These are phyloP conservation scores for Moesziomyces antarcticus DNA, from an alignment of 1,284 basidiomycete species.

Conservation along the genomic window DNA sequence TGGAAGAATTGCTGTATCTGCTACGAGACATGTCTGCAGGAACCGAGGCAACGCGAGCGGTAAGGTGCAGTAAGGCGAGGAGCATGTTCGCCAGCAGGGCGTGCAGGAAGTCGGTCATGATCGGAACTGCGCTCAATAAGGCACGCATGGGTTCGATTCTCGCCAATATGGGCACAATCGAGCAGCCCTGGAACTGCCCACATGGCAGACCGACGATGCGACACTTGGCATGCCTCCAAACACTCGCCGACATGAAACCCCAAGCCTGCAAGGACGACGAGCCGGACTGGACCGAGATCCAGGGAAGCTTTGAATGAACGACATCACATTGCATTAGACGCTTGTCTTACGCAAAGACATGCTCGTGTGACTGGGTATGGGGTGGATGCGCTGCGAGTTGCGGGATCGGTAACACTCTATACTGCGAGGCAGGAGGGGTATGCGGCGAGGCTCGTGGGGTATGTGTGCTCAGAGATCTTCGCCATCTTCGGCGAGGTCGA, in stretches of 20 bases:
- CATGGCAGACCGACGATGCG: slow-evolving; percentile 97
- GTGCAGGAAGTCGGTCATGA: slow-evolving; percentile 95
- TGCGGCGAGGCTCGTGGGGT: no score
- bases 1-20: slow-evolving; percentile 91
- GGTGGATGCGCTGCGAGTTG: neutral
- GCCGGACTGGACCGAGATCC: slow-evolving; percentile 18
- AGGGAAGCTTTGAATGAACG: slow-evolving; percentile 2
- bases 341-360: neutral
- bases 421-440: neutral
- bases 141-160: slow-evolving; percentile 84
- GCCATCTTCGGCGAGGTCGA: slow-evolving; percentile 8
- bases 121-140: slow-evolving; percentile 83
- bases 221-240: slow-evolving; percentile 54
- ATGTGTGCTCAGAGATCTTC: slow-evolving; percentile 22
- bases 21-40: slow-evolving; percentile 81
- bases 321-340: neutral
- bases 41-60: slow-evolving; percentile 72
- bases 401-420: neutral
- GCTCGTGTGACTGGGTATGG: neutral
- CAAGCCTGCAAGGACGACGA: slow-evolving; percentile 5
- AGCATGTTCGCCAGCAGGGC: slow-evolving; percentile 97
- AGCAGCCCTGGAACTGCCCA: slow-evolving; percentile 97
- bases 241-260: slow-evolving; percentile 2
- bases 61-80: slow-evolving; percentile 90
- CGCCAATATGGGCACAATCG: slow-evolving; percentile 92